Conservation (phyloP, 371 early-diverging fungal species). For the Cokeromyces recurvatus region DNA sequence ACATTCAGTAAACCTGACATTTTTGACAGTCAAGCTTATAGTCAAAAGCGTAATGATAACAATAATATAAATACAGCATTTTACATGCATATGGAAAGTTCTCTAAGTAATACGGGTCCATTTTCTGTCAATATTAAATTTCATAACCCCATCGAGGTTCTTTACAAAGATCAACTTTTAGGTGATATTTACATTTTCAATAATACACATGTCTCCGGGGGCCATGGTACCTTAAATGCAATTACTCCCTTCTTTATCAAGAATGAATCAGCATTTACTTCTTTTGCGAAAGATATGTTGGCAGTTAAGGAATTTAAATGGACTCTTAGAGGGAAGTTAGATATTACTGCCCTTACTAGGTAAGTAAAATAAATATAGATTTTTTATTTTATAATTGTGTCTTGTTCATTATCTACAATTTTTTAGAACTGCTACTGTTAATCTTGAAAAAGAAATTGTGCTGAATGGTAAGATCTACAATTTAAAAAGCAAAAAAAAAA, state of each 20-base stretch:
- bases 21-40: conserved; percentile 15
- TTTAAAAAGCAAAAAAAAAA: too few species aligned
- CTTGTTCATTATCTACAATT: not conserved
- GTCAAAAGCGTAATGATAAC: conserved; percentile 30
- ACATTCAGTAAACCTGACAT: conserved; percentile 32
- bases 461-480: conserved; percentile 26
- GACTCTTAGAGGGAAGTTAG: conserved; percentile 52
- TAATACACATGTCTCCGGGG: conserved; percentile 47
- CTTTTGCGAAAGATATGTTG: conserved; percentile 53
- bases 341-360: conserved; percentile 55
- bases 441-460: conserved; percentile 30
- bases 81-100: conserved; percentile 48
- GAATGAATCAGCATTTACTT: conserved; percentile 42
- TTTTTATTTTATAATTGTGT: not conserved
- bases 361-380: conserved; percentile 29
- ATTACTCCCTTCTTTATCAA: conserved; percentile 42
- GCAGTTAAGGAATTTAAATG: conserved; percentile 47
- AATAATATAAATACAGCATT: conserved; percentile 34
- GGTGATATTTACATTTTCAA: conserved; percentile 49
- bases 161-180: conserved; percentile 36
- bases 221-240: conserved; percentile 40
- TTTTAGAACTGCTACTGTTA: conserved; percentile 36
- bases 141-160: conserved; percentile 38
- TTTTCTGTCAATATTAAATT: conserved; percentile 47
- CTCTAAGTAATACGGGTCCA: conserved; percentile 54